Base-by-base conservation (phyloP, 306 rosid genomes). In the Lotus japonicus region DNA sequence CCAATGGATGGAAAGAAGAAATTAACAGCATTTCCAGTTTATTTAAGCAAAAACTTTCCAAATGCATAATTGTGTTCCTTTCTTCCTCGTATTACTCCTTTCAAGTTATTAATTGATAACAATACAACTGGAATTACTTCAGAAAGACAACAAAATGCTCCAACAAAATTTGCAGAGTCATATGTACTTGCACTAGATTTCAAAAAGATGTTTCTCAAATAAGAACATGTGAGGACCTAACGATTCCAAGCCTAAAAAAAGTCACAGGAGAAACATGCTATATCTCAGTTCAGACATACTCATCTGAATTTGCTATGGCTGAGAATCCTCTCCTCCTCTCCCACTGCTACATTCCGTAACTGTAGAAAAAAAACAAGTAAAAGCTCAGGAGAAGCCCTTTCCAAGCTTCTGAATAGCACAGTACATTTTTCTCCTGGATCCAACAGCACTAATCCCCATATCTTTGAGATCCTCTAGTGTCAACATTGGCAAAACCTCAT, bases 371-470 rank as follows among this genome's bases (percentile, higher is more conserved):
- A 72, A 62, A 51, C 49, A 57, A 48, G 65, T 68, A 42, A 74
- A 46, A 5, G 21, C 41, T 80, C 73, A 92, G 23, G 98, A 87
- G 79, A 92, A 92, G 2, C 96, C 95, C 74, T 89, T 87, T 13
- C 96, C 95, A 11, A 92, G 91, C 84, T 87, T 92, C 92, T 92
- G 96, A 74, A 92, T 87, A 49, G 98, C 92, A 39, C 64, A 85
- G 77, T 81, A 89, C 91, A 92, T 84, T 83, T 92, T 92, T 43
- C 98, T 89, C 64, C 96, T 83, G 0, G 96, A 86, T 12, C 96
- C 96, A 57, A 89, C 98, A 14, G 96, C 98, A 72, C 54, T 83
- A 51, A 92, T 87, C 33, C 98, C 98, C 98, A 92, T 92, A 58
- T 89, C 96, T 78, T 92, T 89, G 63, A 92, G 96, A 84, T 92